Conservation (phyloP, 2,329 filamentous ascomycete species). For the Huntiella decipiens region DNA sequence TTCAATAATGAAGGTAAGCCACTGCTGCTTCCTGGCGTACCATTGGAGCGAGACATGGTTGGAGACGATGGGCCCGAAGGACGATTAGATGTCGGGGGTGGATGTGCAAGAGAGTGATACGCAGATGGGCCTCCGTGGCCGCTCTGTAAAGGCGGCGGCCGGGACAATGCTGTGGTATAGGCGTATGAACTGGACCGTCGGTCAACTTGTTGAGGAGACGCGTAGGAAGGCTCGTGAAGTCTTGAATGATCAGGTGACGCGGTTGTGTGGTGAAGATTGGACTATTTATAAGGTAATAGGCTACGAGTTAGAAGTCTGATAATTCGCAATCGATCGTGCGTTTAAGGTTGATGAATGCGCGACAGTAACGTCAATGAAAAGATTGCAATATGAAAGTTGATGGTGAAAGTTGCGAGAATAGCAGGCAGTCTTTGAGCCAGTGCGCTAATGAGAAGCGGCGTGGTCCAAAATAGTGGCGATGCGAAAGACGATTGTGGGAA, state of each 20-base stretch:
- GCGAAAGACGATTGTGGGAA: no score
- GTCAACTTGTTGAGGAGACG: conserved; percentile 24
- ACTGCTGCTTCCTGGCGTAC: conserved; percentile 3
- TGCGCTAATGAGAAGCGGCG: no score
- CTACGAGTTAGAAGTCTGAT: no score
- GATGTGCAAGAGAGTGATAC: background rate
- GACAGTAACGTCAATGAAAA: no score
- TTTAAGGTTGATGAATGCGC: no score
- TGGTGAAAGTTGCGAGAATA: no score
- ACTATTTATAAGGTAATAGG: no score
- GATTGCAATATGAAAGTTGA: no score
- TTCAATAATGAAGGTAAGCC: conserved; percentile 12
- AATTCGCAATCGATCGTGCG: no score
- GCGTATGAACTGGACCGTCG: conserved; percentile 29
- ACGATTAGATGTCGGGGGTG: background rate
- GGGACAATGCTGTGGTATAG: conserved; percentile 18
- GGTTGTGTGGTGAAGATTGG: background rate
- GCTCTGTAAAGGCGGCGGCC: conserved; percentile 15
- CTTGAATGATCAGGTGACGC: conserved; percentile 3
- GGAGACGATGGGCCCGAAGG: conserved; percentile 28
- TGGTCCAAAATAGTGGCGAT: no score
- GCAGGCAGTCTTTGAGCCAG: no score
- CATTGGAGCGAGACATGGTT: conserved; percentile 13
- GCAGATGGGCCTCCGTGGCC: conserved; percentile 7
- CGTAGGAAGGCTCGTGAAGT: conserved; percentile 21